Conservation (phyloP, 2,329 filamentous ascomycete species). For the Colletotrichum sp. region DNA sequence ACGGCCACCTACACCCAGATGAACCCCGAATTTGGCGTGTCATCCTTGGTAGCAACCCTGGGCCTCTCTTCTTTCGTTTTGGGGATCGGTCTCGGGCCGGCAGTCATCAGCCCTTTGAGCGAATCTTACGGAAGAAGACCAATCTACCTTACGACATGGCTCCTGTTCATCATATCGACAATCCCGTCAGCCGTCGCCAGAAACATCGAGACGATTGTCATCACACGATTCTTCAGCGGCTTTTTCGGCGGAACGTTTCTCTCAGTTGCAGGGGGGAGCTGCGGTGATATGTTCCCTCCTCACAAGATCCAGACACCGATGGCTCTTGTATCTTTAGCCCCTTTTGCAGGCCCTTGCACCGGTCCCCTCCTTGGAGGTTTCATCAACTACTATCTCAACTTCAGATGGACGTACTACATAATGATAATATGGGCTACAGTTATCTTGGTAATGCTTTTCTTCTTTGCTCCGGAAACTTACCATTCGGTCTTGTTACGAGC, state of each 20-base stretch:
- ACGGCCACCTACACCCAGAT: constrained; percentile 82
- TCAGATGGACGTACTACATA: constrained; percentile 86
- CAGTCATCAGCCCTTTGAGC: constrained; percentile 66
- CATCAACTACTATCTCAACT: constrained; percentile 76
- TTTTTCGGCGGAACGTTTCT: constrained; percentile 72
- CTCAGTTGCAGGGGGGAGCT: constrained; percentile 81
- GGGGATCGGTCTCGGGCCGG: constrained; percentile 68
- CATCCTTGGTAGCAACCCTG: constrained; percentile 74
- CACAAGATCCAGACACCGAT: constrained; percentile 78
- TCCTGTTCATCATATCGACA: constrained; percentile 77
- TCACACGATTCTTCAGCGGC: constrained; percentile 79
- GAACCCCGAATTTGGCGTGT: constrained; percentile 73
- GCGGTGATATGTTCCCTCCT: constrained; percentile 76
- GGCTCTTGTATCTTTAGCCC: constrained; percentile 75
- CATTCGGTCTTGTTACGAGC: constrained; percentile 72
- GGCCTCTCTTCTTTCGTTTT: constrained; percentile 85
- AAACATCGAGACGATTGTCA: constrained; percentile 79
- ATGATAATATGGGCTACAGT: constrained; percentile 79
- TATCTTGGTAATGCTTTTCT: constrained; percentile 65
- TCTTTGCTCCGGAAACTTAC: constrained; percentile 87
- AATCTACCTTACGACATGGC: constrained; percentile 82
- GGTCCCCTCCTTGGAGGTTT: constrained; percentile 77
- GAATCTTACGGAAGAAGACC: constrained; percentile 83
- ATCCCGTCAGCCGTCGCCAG: constrained; percentile 80
- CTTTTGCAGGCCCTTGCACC: constrained; percentile 65